These are phyloP conservation scores for Stevia rebaudiana DNA, from an alignment of 140 eudicot species.

Conservation along the genomic window DNA sequence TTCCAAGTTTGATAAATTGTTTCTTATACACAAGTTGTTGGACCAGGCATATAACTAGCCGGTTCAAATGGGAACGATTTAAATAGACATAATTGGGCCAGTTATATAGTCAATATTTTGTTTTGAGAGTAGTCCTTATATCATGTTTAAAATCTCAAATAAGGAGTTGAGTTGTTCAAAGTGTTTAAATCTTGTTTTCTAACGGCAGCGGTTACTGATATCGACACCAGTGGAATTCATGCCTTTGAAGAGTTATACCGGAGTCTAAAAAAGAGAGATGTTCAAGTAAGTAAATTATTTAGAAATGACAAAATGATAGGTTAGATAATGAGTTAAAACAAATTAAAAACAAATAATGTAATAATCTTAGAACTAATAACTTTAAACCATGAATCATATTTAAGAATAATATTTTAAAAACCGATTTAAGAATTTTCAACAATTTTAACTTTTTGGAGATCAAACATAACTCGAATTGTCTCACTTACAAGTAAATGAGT, in stretches of 20 bases:
- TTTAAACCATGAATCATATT: too few relatives aligned
- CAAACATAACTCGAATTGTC: background rate
- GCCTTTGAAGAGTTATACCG: conserved; percentile 70
- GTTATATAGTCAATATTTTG: too few relatives aligned
- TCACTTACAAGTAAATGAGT: too few relatives aligned
- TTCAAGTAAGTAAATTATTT: conserved; percentile 34
- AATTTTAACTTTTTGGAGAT: background rate
- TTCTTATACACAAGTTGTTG: too few relatives aligned
- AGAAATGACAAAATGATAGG: background rate
- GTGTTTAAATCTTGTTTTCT: background rate
- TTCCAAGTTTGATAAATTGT: too few relatives aligned
- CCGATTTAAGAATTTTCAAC: background rate
- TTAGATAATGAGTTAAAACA: background rate
- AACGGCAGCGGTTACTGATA: conserved; percentile 68
- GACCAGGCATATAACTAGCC: too few relatives aligned
- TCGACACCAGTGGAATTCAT: conserved; percentile 81
- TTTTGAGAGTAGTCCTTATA: too few relatives aligned
- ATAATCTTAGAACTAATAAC: background rate
- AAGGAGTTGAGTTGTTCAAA: background rate
- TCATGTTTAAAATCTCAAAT: too few relatives aligned
- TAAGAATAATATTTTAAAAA: background rate
- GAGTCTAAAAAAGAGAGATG: conserved; percentile 56
- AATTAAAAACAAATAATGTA: background rate
- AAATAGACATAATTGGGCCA: too few relatives aligned
- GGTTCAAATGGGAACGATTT: too few relatives aligned